phyloP scores from a whole-genome alignment of 331 rosid species.

The Arachis monticola region DNA sequence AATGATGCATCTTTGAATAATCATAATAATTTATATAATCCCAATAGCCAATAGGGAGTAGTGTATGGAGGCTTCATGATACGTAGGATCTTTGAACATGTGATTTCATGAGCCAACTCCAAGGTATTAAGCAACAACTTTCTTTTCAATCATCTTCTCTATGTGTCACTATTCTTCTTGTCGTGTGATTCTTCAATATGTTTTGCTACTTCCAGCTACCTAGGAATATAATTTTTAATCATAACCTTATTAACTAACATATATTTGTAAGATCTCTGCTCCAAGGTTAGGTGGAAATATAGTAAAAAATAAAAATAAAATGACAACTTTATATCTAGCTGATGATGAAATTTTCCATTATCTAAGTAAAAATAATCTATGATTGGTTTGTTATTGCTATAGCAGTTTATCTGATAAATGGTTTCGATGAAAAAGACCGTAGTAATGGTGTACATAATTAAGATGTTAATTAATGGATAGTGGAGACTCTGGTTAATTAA shows the following conservation, averaged over 20 bases:
- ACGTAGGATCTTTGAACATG: slow-evolving; percentile 34
- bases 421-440: not conserved
- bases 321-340: not conserved
- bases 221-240: not conserved
- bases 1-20: slow-evolving; percentile 25
- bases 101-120: slow-evolving; percentile 9
- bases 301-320: not conserved
- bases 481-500: not conserved
- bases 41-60: slow-evolving; percentile 2
- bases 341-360: not conserved
- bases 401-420: not conserved
- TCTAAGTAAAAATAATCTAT: not conserved
- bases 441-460: not conserved
- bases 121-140: not conserved
- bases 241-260: not conserved
- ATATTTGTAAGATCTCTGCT: not conserved
- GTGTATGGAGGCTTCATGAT: slow-evolving; percentile 13
- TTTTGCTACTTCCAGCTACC: slow-evolving; percentile 16
- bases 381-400: not conserved
- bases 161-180: not conserved
- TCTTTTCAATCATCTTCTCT: not conserved
- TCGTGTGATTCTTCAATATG: slow-evolving; percentile 28
- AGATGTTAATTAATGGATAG: not conserved
- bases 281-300: not conserved
- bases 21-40: not conserved